Evolutionary conservation across 495 filamentous ascomycete species (phyloP).

Genomic region (Neurospora sp.): DNA sequence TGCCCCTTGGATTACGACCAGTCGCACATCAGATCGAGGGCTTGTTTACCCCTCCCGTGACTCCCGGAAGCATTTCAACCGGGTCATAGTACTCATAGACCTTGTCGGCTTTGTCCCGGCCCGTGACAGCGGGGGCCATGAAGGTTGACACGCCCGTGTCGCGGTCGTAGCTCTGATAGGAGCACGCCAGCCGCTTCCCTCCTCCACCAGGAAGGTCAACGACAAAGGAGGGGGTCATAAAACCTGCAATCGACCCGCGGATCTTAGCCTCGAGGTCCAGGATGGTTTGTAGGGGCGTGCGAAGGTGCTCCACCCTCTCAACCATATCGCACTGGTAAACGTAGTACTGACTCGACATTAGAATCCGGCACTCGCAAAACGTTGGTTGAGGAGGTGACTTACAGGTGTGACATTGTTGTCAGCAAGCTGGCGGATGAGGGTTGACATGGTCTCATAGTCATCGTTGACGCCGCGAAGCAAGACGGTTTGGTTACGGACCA

Average conservation of each 20-base stretch:
- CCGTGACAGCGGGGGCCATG: slow-evolving; percentile 41
- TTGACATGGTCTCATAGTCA: slow-evolving; percentile 38
- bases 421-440: slow-evolving; percentile 40
- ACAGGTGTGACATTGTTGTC: slow-evolving; percentile 46
- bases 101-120: slow-evolving; percentile 31
- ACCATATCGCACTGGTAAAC: slow-evolving; percentile 53
- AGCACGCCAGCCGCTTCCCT: slow-evolving; percentile 46
- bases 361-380: background rate
- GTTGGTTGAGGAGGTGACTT: slow-evolving; percentile 7
- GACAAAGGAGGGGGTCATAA: slow-evolving; percentile 49
- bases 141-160: slow-evolving; percentile 40
- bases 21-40: background rate
- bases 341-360: slow-evolving; percentile 36
- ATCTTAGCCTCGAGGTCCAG: slow-evolving; percentile 43
- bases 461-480: slow-evolving; percentile 49
- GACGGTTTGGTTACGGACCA: slow-evolving; percentile 42
- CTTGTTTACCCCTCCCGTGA: background rate
- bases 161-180: slow-evolving; percentile 40
- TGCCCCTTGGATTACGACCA: background rate
- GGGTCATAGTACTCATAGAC: slow-evolving; percentile 51
- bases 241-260: slow-evolving; percentile 48
- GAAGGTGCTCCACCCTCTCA: slow-evolving; percentile 45
- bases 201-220: slow-evolving; percentile 52
- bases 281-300: slow-evolving; percentile 47
- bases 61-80: slow-evolving; percentile 13